These are phyloP conservation scores for Oryza glaberrima DNA, from an alignment of 176 grass and related monocot genomes.

Conservation along the genomic window DNA sequence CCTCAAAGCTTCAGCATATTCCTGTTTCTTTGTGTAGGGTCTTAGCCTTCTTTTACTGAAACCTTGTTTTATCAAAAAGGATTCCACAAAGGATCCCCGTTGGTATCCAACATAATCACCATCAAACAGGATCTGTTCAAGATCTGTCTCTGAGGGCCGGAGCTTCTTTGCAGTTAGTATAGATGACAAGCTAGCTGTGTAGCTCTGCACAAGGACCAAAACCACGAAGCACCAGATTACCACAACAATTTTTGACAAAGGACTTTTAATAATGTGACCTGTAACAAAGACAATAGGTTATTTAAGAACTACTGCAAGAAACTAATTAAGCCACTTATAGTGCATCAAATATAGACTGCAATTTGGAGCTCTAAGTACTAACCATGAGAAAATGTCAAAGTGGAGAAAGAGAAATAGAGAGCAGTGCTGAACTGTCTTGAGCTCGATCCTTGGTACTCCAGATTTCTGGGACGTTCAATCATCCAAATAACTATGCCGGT, in stretches of 20 bases:
- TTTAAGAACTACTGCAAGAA: not conserved
- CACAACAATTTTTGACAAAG: conserved; percentile 57
- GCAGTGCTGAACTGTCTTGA: conserved; percentile 56
- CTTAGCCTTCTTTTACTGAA: conserved; percentile 41
- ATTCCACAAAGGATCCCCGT: conserved; percentile 32
- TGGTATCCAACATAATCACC: conserved; percentile 61
- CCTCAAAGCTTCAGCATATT: conserved; percentile 70
- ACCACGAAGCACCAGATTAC: conserved; percentile 69
- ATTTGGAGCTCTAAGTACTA: not conserved
- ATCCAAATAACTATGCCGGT: conserved; percentile 65
- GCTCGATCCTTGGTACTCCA: conserved; percentile 44
- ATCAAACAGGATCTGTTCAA: conserved; percentile 42
- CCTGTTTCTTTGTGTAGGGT: conserved; percentile 28
- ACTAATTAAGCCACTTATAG: not conserved
- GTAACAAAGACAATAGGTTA: not conserved
- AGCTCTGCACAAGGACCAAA: conserved; percentile 67
- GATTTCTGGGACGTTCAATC: conserved; percentile 58
- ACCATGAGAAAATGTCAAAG: conserved; percentile 67
- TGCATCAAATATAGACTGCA: not conserved
- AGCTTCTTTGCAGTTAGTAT: conserved; percentile 65
- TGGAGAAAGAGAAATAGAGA: conserved; percentile 75
- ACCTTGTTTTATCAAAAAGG: conserved; percentile 38
- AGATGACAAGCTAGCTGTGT: conserved; percentile 74
- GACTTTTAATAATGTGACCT: conserved; percentile 55
- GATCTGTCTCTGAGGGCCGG: conserved; percentile 46